Evolutionary conservation across 768 basidiomycete species (phyloP), one percentile per base, ranked within the genome.

Genomic region (Tylopilus vinaceipallidus): DNA sequence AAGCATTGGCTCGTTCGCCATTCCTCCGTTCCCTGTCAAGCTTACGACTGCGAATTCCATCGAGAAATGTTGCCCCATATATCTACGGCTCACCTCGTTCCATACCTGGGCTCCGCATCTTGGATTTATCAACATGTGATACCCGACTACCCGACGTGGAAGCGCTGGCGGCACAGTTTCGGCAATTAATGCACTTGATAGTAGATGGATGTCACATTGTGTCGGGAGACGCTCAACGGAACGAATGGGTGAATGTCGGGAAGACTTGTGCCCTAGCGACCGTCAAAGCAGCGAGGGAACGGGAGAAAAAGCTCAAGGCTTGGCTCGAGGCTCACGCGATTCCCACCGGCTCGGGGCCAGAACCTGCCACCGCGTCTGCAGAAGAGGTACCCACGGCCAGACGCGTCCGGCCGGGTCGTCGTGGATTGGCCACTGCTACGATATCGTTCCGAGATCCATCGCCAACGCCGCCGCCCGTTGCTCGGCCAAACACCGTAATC

Each of bases 51-150:
- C 81, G 88, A 29, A 76, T 95, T 20, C 93, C 92, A 3, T 73
- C 75, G 0, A 79, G 89, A n/a, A 74, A 75, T 8, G 65, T 86
- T 20, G 75, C 74, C 0, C 69, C 73, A 5, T 72, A 78, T 16
- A 55, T 81, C 47, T 57, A 55, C 53, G 42, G 34, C 29, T 63
- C 54, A 36, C 60, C 53, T 66, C 58, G 46, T 49, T 59, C 55
- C 32, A 37, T 76, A 51, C 83, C 77, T 2, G 63, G 57, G 39
- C 64, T 92, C 24, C 70, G 73, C 32, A 76, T 82, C 29, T 76
- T 95, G 26, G 93, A 98, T 63, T 65, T 95, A 12, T 88, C 88
- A 0, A 88, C 88, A 1, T 86, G 82, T 55, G 71, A 71, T 38
- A 63, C 94, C 20, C 66, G 73, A 30, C 75, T 78, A 45, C 48